Evolutionary conservation across 2,329 filamentous ascomycete species (phyloP).

Genomic region (Botrytis galanthina): DNA sequence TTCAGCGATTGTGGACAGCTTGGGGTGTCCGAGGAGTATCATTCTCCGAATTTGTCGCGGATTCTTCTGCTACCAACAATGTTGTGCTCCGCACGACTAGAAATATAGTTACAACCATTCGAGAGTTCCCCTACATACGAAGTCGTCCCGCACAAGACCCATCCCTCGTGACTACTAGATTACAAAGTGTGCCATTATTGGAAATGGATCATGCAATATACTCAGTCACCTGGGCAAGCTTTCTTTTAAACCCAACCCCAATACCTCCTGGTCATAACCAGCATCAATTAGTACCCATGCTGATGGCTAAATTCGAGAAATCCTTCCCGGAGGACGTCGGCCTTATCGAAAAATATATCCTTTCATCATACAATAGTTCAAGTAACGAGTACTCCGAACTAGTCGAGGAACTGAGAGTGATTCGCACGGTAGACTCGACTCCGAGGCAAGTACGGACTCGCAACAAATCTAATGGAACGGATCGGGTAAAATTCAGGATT

Average conservation of each 20-base stretch:
- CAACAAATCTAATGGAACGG: conserved; percentile 27
- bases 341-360: conserved; percentile 41
- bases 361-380: conserved; percentile 35
- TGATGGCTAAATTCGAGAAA: conserved; percentile 40
- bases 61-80: conserved; percentile 58
- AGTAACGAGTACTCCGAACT: conserved; percentile 43
- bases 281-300: conserved; percentile 38
- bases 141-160: conserved; percentile 31
- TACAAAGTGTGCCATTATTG: conserved; percentile 36
- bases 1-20: conserved; percentile 58
- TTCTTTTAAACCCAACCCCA: conserved; percentile 35
- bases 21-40: conserved; percentile 44
- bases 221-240: conserved; percentile 42
- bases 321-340: conserved; percentile 41
- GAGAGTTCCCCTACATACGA: conserved; percentile 42
- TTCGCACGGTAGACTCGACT: conserved; percentile 55
- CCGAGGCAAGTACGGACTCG: conserved; percentile 46
- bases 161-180: conserved; percentile 29
- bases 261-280: conserved; percentile 30
- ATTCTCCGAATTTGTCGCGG: conserved; percentile 56
- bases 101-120: conserved; percentile 75
- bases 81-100: conserved; percentile 74
- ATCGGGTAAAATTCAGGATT: conserved; percentile 62
- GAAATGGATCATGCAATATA: conserved; percentile 42
- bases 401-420: conserved; percentile 52